Evolutionary conservation across 805 yeast genomes (phyloP), one percentile per base, ranked within the genome.

Genomic region (Kluyveromyces aestuarii): DNA sequence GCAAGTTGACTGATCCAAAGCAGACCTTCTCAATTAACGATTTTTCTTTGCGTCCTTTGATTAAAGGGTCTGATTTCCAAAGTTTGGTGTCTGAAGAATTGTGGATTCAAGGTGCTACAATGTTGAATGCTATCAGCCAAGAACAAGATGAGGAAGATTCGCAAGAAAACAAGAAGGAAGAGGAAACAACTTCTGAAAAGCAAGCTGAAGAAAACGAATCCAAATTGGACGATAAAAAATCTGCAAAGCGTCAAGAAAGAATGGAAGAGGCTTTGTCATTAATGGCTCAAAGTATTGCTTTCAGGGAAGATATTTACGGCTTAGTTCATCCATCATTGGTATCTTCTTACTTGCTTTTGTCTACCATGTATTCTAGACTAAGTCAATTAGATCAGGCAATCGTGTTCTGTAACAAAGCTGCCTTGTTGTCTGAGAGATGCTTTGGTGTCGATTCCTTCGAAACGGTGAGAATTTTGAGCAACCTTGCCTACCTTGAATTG

Each of bases 291-390:
- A 74, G 93, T 27, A 69, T 87, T 36, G 69, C 83, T 8, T 73
- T 88, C 48, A 79, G 80, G 53, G 96, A 89, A 63, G 96, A 88
- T 61, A 80, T 87, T 30, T 86, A 86, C 57, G 96, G 98, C 30
- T 63, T 74, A 27, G 75, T 91, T 30, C 93, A 90, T 59, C 76
- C 84, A 8, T 88, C 83, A 56, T 85, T 90, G 27, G 88, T 91
- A 13, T 77, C 77, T 46, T 81, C 81, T 36, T 84, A 83, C 60
- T 69, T 81, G 40, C 71, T 78, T 9, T 71, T 88, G 43, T 84
- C 95, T 13, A 80, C 81, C 52, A 65, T 81, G 17, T 86, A 80
- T 68, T 74, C 79, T 50, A 88, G 82, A 50, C 62, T 79, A 41
- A 80, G 80, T 14, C 68, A 76, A 56, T 62, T 69, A 18, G 69